A percentile compares a stretch with the other conserved stretches of the same genome.
Conservation (phyloP, 1,139 yeast species). For the Kazachstania sp. region DNA sequence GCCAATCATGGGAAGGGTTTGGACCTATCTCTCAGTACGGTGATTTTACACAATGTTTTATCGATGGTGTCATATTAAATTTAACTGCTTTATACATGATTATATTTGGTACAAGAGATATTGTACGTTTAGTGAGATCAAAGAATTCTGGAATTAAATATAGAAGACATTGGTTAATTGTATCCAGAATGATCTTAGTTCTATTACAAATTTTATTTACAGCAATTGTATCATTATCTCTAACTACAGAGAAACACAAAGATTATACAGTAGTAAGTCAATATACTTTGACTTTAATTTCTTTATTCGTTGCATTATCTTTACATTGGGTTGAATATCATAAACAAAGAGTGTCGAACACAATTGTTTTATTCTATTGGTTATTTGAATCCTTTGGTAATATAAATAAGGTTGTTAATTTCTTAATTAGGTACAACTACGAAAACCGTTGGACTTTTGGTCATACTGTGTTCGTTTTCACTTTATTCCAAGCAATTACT, state of each 20-base stretch:
- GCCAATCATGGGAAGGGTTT: slow-evolving; percentile 52
- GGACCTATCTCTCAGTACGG: slow-evolving; percentile 57
- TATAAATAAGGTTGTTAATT: slow-evolving; percentile 40
- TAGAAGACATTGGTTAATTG: slow-evolving; percentile 35
- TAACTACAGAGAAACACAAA: slow-evolving; percentile 12
- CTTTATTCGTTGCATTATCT: slow-evolving; percentile 41
- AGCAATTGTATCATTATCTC: slow-evolving; percentile 17
- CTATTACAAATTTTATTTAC: slow-evolving; percentile 27
- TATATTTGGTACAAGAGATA: slow-evolving; percentile 40
- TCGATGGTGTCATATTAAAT: slow-evolving; percentile 59
- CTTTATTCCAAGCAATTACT: slow-evolving; percentile 42
- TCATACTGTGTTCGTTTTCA: slow-evolving; percentile 36
- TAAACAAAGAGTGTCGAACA: slow-evolving; percentile 56
- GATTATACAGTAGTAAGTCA: slow-evolving; percentile 26
- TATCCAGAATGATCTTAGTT: slow-evolving; percentile 30
- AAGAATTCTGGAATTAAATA: slow-evolving; percentile 33
- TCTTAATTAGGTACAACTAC: slow-evolving; percentile 40
- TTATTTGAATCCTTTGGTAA: slow-evolving; percentile 43
- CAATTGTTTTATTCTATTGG: slow-evolving; percentile 73
- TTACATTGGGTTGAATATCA: slow-evolving; percentile 68
- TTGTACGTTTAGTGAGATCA: slow-evolving; percentile 29
- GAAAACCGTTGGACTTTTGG: slow-evolving; percentile 27
- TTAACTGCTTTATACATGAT: slow-evolving; percentile 46
- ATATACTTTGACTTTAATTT: slow-evolving; percentile 23
- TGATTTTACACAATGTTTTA: slow-evolving; percentile 76